A percentile compares a stretch with the other conserved stretches of the same genome.
Conservation (phyloP, 2,329 filamentous ascomycete species). For the Dothidotthia symphoricarpi region DNA sequence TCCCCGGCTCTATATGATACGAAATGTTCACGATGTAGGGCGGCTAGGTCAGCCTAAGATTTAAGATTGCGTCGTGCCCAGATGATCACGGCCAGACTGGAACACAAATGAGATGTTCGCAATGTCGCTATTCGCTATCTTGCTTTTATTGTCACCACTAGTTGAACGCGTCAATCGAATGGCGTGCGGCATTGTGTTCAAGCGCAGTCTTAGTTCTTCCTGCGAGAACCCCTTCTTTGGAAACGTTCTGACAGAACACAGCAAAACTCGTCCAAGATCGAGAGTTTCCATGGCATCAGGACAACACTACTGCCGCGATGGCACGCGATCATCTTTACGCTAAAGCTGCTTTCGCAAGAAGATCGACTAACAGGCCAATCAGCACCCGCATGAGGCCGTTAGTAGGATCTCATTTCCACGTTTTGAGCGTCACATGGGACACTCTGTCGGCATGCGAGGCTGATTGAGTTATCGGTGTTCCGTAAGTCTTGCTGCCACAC, state of each 20-base stretch:
- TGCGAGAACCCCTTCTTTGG: too few species aligned
- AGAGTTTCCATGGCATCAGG: too few species aligned
- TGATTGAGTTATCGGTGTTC: too few species aligned
- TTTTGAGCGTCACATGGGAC: too few species aligned
- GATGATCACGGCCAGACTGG: constrained; percentile 13
- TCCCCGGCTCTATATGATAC: constrained; percentile 28
- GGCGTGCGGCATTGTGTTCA: not conserved
- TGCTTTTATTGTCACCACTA: not conserved
- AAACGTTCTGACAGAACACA: too few species aligned
- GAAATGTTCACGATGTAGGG: constrained; percentile 19
- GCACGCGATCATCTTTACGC: too few species aligned
- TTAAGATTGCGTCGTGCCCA: constrained; percentile 17
- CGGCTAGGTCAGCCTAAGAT: constrained; percentile 20
- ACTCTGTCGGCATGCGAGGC: too few species aligned
- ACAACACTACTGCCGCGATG: too few species aligned
- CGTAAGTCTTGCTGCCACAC: too few species aligned
- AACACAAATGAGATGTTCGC: constrained; percentile 10
- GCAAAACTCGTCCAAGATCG: too few species aligned
- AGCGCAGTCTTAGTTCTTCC: too few species aligned
- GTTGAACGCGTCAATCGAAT: not conserved
- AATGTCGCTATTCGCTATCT: constrained; percentile 11
- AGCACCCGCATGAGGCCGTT: not conserved
- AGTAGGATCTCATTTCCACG: too few species aligned
- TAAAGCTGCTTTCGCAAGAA: not conserved
- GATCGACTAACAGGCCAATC: not conserved